Evolutionary conservation across 805 yeast species (phyloP).

Genomic region (Barnettozyma salicaria): DNA sequence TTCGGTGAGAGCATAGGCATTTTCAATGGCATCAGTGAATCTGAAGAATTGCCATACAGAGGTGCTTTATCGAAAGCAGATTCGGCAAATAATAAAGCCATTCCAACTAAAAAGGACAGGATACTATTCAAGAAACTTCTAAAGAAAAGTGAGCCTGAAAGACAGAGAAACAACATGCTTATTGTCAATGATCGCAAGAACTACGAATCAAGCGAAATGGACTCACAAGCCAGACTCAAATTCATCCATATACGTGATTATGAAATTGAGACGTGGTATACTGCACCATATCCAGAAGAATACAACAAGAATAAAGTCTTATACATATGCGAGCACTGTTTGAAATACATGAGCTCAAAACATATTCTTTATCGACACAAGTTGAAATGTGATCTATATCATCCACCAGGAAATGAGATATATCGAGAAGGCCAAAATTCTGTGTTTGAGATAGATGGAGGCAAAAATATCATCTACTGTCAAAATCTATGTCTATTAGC

Average conservation of each 20-base stretch:
- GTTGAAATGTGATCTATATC: constrained; percentile 60
- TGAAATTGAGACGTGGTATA: constrained; percentile 87
- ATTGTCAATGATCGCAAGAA: constrained; percentile 21
- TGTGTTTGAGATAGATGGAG: constrained; percentile 90
- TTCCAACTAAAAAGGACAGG: constrained; percentile 51
- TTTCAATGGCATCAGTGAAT: constrained; percentile 16
- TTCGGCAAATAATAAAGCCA: constrained; percentile 53
- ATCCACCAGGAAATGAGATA: constrained; percentile 91
- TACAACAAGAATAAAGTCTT: constrained; percentile 57
- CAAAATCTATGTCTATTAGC: constrained; percentile 88
- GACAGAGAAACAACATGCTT: constrained; percentile 32
- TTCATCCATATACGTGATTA: constrained; percentile 60
- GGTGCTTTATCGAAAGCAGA: constrained; percentile 58
- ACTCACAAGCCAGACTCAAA: constrained; percentile 2
- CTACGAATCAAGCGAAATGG: constrained; percentile 2
- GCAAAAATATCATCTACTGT: constrained; percentile 74
- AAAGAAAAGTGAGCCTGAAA: constrained; percentile 35
- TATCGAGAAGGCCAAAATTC: constrained; percentile 67
- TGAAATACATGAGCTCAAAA: constrained; percentile 70
- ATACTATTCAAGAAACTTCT: constrained; percentile 39
- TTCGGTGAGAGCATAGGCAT: constrained; percentile 6
- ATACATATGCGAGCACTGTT: constrained; percentile 78
- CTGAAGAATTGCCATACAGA: constrained; percentile 57
- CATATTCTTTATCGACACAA: constrained; percentile 64
- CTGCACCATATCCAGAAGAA: constrained; percentile 90